Evolutionary conservation across 23 red algal species (phyloP).

Genomic region (Agarophyton chilense): DNA sequence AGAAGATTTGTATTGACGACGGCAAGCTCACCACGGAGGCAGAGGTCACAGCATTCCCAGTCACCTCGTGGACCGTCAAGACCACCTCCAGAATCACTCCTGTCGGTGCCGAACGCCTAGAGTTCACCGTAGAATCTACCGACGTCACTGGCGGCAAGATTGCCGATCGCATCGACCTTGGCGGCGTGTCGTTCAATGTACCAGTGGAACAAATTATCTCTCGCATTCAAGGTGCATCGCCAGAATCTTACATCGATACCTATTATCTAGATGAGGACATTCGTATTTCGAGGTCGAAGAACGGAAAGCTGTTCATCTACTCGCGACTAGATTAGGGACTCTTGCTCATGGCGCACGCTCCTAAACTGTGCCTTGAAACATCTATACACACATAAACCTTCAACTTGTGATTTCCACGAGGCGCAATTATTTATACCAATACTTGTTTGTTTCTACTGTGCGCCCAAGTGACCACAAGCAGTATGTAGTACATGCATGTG

Average conservation of each 20-base stretch:
- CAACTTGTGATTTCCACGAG: too few relatives aligned
- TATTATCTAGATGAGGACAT: conserved; percentile 87
- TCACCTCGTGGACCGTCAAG: conserved; percentile 62
- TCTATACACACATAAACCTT: too few relatives aligned
- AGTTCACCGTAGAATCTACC: conserved; percentile 78
- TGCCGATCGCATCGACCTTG: conserved; percentile 83
- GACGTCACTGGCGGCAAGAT: conserved; percentile 80
- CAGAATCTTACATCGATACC: conserved; percentile 86
- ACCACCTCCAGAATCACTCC: conserved; percentile 77
- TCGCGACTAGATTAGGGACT: conserved; percentile 44
- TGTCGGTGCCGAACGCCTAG: conserved; percentile 79
- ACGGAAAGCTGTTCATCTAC: conserved; percentile 77
- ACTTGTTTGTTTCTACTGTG: too few relatives aligned
- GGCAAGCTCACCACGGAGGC: conserved; percentile 83
- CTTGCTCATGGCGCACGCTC: too few relatives aligned
- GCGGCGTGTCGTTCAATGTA: conserved; percentile 76
- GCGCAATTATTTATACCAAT: too few relatives aligned
- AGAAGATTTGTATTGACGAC: conserved; percentile 73
- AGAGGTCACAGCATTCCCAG: conserved; percentile 84
- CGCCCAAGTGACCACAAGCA: too few relatives aligned
- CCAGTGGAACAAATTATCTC: conserved; percentile 86
- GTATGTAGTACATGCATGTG: too few relatives aligned
- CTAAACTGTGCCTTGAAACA: neutral
- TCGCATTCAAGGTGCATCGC: conserved; percentile 43
- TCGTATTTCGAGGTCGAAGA: conserved; percentile 77